Base-by-base conservation (phyloP, 768 basidiomycete species). In the Serendipita sp. region DNA sequence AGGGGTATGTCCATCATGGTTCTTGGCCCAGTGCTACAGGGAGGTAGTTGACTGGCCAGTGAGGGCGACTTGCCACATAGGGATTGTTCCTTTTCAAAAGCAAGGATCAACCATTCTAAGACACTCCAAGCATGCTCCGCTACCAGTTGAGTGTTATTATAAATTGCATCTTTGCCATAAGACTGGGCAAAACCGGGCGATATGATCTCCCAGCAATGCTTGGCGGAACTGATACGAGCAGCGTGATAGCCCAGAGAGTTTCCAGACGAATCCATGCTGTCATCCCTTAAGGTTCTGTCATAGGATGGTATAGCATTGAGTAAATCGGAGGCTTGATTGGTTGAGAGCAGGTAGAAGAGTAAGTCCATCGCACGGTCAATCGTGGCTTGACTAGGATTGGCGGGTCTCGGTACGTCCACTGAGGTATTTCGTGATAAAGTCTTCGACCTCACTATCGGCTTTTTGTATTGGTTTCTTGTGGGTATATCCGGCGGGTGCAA, bases 1-100 rank as follows among this genome's bases (percentile, higher is more conserved):
- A 60, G 56, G n/a, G 56, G 56, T 11, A n/a, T 36, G 56, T 60
- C 36, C 36, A 60, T 60, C 30, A 60, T 36, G n/a, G 35, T n/a
- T 32, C 36, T 60, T 5, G 56, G 56, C 35, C 56, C 56, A n/a
- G n/a, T 8, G 8, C 56, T 36, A 8, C 28, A 36, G 10, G 23
- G 23, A 8, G 56, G 56, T 30, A 60, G 56, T 35, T 60, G 56
- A 10, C 30, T 38, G 18, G 36, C 30, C 28, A 60, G 56, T 10
- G 34, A 28, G 16, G 3, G 56, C 8, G 56, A 60, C 35, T n/a
- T n/a, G 34, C 56, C 56, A n/a, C 35, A n/a, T 4, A n/a, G 16
- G 16, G 56, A n/a, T n/a, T 10, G 10, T 28, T 60, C 56, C 30
- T 38, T 32, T 60, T 60, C 56, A 60, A 60, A 60, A 28, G 16